Percentiles rank a stretch among this genome's conserved stretches.
Evolutionary conservation across 23 red algal species (phyloP).

Genomic region (Porphyridium purpureum): DNA sequence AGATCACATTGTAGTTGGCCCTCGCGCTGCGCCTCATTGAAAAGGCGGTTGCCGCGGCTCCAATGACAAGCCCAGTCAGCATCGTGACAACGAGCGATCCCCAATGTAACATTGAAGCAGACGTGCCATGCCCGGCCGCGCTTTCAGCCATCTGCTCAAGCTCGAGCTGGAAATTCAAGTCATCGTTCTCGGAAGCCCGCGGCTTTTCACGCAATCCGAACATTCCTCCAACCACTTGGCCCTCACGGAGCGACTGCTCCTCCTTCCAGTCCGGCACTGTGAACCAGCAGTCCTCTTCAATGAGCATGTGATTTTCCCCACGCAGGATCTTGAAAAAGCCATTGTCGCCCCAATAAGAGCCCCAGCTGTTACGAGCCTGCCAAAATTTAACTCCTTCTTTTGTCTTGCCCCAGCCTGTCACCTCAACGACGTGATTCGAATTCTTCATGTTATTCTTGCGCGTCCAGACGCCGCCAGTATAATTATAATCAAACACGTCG

Average conservation of each 20-base stretch:
- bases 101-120: too few species aligned
- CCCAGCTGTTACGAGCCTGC: not conserved
- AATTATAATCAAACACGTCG: not conserved
- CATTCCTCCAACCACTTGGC: not conserved
- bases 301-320: not conserved
- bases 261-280: not conserved
- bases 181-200: too few species aligned
- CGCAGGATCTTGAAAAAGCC: constrained; percentile 1
- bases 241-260: not conserved
- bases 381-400: constrained; percentile 1
- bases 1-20: too few species aligned
- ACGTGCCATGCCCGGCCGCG: too few species aligned
- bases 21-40: too few species aligned
- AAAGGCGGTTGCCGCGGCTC: too few species aligned
- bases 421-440: not conserved
- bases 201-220: not conserved
- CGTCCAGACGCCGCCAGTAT: not conserved
- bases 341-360: not conserved
- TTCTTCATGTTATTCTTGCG: not conserved
- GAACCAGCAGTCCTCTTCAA: constrained; percentile 3
- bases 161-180: too few species aligned
- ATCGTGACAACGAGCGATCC: too few species aligned
- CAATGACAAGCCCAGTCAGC: too few species aligned
- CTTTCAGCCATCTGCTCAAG: too few species aligned
- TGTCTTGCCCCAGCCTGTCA: not conserved